These are phyloP conservation scores for Carex arenaria DNA, from an alignment of 202 grass and related monocot species.

Conservation along the genomic window DNA sequence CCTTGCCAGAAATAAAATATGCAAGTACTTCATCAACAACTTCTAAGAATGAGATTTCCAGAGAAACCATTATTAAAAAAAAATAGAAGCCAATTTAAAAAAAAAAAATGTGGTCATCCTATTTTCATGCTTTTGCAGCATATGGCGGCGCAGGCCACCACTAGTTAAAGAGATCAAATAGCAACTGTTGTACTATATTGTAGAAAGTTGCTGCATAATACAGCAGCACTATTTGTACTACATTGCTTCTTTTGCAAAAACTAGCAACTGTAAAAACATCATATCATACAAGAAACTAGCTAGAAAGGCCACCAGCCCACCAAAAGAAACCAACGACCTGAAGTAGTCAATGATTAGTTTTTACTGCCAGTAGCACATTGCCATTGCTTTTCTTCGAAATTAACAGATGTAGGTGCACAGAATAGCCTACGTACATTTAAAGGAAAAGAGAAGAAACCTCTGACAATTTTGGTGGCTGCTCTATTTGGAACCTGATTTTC, in stretches of 20 bases:
- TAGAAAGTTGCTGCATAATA: not conserved
- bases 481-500: not conserved
- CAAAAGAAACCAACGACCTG: not conserved
- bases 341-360: not conserved
- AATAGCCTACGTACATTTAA: not conserved
- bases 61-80: too few species aligned
- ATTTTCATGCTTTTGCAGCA: not conserved
- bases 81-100: too few species aligned
- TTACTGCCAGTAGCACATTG: slow-evolving; percentile 3
- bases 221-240: not conserved
- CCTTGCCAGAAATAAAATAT: not conserved
- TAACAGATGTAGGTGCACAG: not conserved
- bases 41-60: too few species aligned
- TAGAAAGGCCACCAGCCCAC: not conserved
- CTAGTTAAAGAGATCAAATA: not conserved
- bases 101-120: not conserved
- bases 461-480: not conserved
- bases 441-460: not conserved
- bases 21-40: not conserved
- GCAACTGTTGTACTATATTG: not conserved
- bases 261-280: not conserved
- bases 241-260: not conserved
- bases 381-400: not conserved
- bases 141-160: not conserved
- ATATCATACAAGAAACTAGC: not conserved